Percentiles rank a stretch among this genome's conserved stretches.
Evolutionary conservation across 23 red algal species (phyloP).

Genomic region (Gracilaria caudata): DNA sequence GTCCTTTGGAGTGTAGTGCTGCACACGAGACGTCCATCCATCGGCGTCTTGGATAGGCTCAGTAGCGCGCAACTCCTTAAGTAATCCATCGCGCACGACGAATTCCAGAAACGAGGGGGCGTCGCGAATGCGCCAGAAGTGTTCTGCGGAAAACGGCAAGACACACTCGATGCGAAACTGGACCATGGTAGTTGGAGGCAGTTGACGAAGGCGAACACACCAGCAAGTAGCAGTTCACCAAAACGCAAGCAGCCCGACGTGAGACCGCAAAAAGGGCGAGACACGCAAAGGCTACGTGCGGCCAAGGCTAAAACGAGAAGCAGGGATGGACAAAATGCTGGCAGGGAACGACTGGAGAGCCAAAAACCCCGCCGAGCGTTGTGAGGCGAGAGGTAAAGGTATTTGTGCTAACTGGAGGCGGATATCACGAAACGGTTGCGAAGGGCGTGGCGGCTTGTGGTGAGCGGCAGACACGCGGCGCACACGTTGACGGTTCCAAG

Average conservation of each 20-base stretch:
- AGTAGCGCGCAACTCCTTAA: constrained; percentile 59
- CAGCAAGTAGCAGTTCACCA: not conserved
- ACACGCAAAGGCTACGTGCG: not conserved
- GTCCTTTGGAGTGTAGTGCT: constrained; percentile 57
- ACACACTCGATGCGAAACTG: constrained; percentile 55
- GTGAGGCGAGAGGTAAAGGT: not conserved
- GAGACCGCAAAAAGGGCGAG: no score
- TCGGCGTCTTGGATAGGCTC: constrained; percentile 29
- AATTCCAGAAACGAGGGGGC: constrained; percentile 65
- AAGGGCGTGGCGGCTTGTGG: not conserved
- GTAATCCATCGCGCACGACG: constrained; percentile 58
- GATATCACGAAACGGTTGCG: not conserved
- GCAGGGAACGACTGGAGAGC: not conserved
- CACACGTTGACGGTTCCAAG: constrained; percentile 30
- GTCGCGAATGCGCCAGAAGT: constrained; percentile 78
- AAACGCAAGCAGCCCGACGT: not conserved
- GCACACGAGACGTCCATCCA: constrained; percentile 52
- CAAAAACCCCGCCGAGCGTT: not conserved
- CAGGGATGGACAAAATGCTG: not conserved
- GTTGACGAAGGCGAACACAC: no score
- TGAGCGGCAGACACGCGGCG: not conserved
- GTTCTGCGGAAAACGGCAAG: constrained; percentile 43
- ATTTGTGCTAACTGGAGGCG: not conserved
- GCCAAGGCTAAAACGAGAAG: not conserved
- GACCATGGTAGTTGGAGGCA: constrained; percentile 26